Percentiles rank a stretch among this genome's conserved stretches.
These are phyloP conservation scores for Exophiala sp. DNA, from an alignment of 2,329 filamentous ascomycete genomes.

Conservation along the genomic window DNA sequence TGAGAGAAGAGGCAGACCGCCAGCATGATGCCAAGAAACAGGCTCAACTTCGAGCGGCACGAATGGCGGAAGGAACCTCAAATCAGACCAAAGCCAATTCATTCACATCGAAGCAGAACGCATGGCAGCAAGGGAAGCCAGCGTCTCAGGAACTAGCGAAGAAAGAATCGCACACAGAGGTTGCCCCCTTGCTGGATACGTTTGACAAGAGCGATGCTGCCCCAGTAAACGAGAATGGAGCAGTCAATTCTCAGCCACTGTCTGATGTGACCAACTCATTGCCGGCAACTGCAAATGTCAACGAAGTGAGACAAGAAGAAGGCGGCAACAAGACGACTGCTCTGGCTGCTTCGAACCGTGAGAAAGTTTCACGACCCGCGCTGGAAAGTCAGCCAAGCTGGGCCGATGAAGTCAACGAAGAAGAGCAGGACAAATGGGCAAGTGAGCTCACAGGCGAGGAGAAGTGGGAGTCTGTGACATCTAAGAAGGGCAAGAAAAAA, in stretches of 20 bases:
- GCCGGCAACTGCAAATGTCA: slow-evolving; percentile 7
- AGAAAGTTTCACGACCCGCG: slow-evolving; percentile 17
- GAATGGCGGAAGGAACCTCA: slow-evolving; percentile 75
- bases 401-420: slow-evolving; percentile 51
- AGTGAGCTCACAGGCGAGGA: slow-evolving; percentile 47
- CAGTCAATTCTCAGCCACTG: slow-evolving; percentile 18
- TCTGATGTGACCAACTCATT: slow-evolving; percentile 10
- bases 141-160: slow-evolving; percentile 24
- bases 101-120: slow-evolving; percentile 50
- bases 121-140: slow-evolving; percentile 45
- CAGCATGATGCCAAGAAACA: slow-evolving; percentile 73
- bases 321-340: slow-evolving; percentile 18
- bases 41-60: slow-evolving; percentile 76
- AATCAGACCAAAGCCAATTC: slow-evolving; percentile 70
- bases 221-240: slow-evolving; percentile 6
- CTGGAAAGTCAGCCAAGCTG: slow-evolving; percentile 37
- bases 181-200: slow-evolving; percentile 40
- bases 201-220: slow-evolving; percentile 33
- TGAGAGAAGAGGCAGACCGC: slow-evolving; percentile 73
- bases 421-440: slow-evolving; percentile 59
- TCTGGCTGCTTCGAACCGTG: slow-evolving; percentile 17
- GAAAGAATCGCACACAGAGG: slow-evolving; percentile 21
- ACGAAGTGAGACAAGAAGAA: slow-evolving; percentile 15
- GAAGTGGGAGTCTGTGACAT: slow-evolving; percentile 60
- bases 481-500: slow-evolving; percentile 56